phyloP scores from a whole-genome alignment of 768 basidiomycete species.

The Multifurca ochricompacta region DNA sequence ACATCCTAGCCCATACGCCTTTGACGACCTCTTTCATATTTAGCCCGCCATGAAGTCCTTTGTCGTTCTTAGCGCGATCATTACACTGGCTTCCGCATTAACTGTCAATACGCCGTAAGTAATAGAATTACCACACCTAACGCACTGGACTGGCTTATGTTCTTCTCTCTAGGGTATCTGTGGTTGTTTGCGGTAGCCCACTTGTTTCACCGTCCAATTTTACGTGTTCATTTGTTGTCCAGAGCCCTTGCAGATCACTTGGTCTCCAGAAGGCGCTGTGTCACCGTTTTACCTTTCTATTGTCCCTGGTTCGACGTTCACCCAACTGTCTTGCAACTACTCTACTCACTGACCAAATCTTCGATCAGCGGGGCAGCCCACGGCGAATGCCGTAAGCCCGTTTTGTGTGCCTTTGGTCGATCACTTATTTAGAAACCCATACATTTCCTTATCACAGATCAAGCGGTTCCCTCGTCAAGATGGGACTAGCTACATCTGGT shows the following conservation, averaged over 20 bases:
- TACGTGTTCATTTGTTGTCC: slow-evolving; percentile 6
- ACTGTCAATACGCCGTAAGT: slow-evolving; percentile 68
- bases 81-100: slow-evolving; percentile 30
- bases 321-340: neutral
- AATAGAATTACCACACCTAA: neutral
- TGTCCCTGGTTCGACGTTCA: slow-evolving; percentile 45
- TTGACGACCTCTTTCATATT: slow-evolving; percentile 4
- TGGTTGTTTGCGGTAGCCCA: slow-evolving; percentile 47
- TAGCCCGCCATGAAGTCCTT: slow-evolving; percentile 33
- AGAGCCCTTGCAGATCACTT: slow-evolving; percentile 56
- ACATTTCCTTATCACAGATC: slow-evolving; percentile 32
- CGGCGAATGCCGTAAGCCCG: slow-evolving; percentile 42
- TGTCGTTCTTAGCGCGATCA: slow-evolving; percentile 26
- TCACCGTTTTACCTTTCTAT: slow-evolving; percentile 53
- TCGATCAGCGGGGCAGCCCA: slow-evolving; percentile 42
- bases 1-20: slow-evolving; percentile 5
- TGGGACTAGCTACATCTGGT: slow-evolving; percentile 45
- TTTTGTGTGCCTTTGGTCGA: neutral
- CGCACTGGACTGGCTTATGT: neutral
- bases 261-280: slow-evolving; percentile 36
- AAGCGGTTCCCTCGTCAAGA: slow-evolving; percentile 42
- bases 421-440: neutral
- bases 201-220: neutral
- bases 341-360: neutral
- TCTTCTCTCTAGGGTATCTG: slow-evolving; percentile 27